Conservation (phyloP, 1,284 basidiomycete species). For the Mycena sp. region DNA sequence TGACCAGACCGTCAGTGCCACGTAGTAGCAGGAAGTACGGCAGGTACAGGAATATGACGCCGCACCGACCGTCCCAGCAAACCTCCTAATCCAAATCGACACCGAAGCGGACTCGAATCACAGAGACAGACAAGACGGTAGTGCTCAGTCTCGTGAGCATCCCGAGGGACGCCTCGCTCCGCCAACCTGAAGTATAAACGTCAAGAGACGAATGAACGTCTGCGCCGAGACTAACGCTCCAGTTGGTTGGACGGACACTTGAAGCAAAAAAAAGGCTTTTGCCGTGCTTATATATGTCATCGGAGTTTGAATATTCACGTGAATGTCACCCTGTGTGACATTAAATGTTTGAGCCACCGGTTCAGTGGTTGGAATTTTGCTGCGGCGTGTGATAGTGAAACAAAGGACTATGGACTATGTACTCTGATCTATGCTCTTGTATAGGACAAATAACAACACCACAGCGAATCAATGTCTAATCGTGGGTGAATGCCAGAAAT, state of each 20-base stretch:
- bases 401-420: too few relatives aligned
- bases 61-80: slow-evolving; percentile 31
- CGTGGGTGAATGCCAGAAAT: too few relatives aligned
- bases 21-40: slow-evolving; percentile 60
- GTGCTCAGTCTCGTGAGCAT: slow-evolving; percentile 62
- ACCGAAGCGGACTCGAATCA: slow-evolving; percentile 47
- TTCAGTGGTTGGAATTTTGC: too few relatives aligned
- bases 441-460: too few relatives aligned
- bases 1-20: slow-evolving; percentile 66
- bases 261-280: background rate
- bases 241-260: slow-evolving; percentile 20
- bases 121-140: slow-evolving; percentile 29
- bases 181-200: slow-evolving; percentile 59
- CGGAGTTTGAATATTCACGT: slow-evolving; percentile 17
- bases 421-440: too few relatives aligned
- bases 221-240: slow-evolving; percentile 16
- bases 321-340: background rate
- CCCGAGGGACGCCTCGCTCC: slow-evolving; percentile 63
- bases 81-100: slow-evolving; percentile 51
- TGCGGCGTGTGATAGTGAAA: too few relatives aligned
- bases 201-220: slow-evolving; percentile 29
- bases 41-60: slow-evolving; percentile 70
- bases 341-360: too few relatives aligned
- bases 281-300: background rate
- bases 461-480: too few relatives aligned